Conservation (phyloP, 331 rosid genomes). For the Erythrophleum ivorense region DNA sequence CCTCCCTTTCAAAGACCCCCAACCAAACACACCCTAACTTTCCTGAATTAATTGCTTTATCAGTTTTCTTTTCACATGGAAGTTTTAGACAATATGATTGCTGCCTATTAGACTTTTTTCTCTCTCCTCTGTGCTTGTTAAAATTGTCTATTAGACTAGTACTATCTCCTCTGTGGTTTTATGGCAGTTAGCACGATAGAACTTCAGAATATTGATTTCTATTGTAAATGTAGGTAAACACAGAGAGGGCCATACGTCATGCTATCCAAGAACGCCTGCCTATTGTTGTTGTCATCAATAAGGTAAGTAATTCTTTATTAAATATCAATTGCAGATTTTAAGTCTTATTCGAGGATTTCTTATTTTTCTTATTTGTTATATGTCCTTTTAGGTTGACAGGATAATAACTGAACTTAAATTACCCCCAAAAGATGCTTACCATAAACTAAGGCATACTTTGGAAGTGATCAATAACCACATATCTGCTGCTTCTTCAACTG, state of each 20-base stretch:
- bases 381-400: constrained; percentile 73
- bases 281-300: constrained; percentile 89
- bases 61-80: background rate
- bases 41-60: background rate
- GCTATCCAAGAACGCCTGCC: constrained; percentile 93
- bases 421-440: constrained; percentile 97
- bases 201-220: constrained; percentile 34
- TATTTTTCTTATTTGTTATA: constrained; percentile 28
- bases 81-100: background rate
- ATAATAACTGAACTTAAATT: constrained; percentile 93
- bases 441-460: constrained; percentile 87
- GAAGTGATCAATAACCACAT: constrained; percentile 88
- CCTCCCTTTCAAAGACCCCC: too few species aligned
- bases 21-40: too few species aligned
- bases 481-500: constrained; percentile 85
- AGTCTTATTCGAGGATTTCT: background rate
- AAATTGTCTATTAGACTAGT: background rate
- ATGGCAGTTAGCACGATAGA: background rate
- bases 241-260: constrained; percentile 97
- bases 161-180: background rate
- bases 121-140: background rate
- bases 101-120: background rate
- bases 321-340: background rate
- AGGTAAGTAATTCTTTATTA: constrained; percentile 53
- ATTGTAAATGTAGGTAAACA: constrained; percentile 71